Base-by-base conservation (phyloP, 768 basidiomycete species). In the Phallus indusiatus region DNA sequence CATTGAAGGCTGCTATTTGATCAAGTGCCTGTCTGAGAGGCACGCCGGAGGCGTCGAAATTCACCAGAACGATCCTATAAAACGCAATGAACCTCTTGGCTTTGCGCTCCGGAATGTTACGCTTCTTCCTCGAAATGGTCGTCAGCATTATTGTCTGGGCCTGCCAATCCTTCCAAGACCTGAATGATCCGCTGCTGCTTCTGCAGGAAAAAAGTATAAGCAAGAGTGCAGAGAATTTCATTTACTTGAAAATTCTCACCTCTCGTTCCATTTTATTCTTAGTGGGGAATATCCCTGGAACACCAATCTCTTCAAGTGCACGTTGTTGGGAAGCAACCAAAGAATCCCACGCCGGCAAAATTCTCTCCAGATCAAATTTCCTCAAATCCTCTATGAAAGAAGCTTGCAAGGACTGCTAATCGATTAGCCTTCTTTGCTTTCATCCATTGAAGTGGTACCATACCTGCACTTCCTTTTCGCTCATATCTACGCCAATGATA, bases 271-370 rank as follows among this genome's bases (percentile, higher is more conserved):
- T 66, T 42, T 66, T 65, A 48, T 76, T 75, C 48, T 66, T 70
- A 2, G 85, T 83, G 12, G 74, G 70, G 66, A 80, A 87, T 85
- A 93, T 90, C 1, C 81, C 76, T 16, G 90, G 90, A 14, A 92
- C 79, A 46, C 77, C 74, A 49, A 85, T 72, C 33, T 75, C 68
- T 63, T 82, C 81, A 52, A 93, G 73, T 16, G 79, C 72, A 0
- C 72, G 67, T 70, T 93, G 90, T 68, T 93, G 90, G 64, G 80
- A 81, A 53, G 79, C 72, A 18, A 85, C 69, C n/a, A 92, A 75
- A 18, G 79, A 80, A 65, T 89, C 89, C 88, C 89, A 93, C 9
- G 87, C 85, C 2, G 82, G 75, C 6, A 91, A 69, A 10, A 76
- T 85, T 37, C 85, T 77, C 54, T 89, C 82, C n/a, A 65, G 65